These are phyloP conservation scores for Macaranga tanarius DNA, from an alignment of 441 rosid genomes.

Conservation along the genomic window DNA sequence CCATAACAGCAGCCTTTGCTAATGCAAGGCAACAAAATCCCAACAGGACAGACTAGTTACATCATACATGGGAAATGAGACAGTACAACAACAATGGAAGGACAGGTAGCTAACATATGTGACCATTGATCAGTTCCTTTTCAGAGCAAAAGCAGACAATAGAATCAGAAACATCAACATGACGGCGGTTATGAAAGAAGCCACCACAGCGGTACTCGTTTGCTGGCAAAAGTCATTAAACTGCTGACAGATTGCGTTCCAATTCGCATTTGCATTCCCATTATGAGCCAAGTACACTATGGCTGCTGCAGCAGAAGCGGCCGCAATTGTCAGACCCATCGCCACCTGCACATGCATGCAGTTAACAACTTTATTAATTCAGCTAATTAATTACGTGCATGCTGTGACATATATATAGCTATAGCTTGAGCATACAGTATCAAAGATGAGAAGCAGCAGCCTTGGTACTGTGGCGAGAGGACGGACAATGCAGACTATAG, in stretches of 20 bases:
- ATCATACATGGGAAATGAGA: too few species aligned
- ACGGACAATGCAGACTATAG: slow-evolving; percentile 65
- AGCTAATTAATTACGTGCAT: too few species aligned
- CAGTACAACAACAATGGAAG: neutral
- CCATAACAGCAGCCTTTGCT: neutral
- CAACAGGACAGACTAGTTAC: too few species aligned
- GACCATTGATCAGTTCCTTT: slow-evolving; percentile 1
- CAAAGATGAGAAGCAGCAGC: slow-evolving; percentile 56
- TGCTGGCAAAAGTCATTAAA: slow-evolving; percentile 66
- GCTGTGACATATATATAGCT: too few species aligned
- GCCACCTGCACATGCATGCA: slow-evolving; percentile 36
- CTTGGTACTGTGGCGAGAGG: slow-evolving; percentile 55
- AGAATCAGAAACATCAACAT: slow-evolving; percentile 44
- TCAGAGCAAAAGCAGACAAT: slow-evolving; percentile 61
- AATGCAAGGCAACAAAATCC: too few species aligned
- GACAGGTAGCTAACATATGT: neutral
- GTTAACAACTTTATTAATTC: neutral
- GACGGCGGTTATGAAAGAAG: slow-evolving; percentile 46
- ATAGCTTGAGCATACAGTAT: slow-evolving; percentile 28
- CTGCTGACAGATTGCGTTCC: slow-evolving; percentile 80
- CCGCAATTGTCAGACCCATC: slow-evolving; percentile 43
- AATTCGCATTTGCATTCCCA: slow-evolving; percentile 66
- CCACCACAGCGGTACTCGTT: slow-evolving; percentile 68
- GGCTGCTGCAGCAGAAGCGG: slow-evolving; percentile 60
- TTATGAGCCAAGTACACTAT: slow-evolving; percentile 71